Conservation (phyloP, 768 basidiomycete species). For the Multifurca ochricompacta region DNA sequence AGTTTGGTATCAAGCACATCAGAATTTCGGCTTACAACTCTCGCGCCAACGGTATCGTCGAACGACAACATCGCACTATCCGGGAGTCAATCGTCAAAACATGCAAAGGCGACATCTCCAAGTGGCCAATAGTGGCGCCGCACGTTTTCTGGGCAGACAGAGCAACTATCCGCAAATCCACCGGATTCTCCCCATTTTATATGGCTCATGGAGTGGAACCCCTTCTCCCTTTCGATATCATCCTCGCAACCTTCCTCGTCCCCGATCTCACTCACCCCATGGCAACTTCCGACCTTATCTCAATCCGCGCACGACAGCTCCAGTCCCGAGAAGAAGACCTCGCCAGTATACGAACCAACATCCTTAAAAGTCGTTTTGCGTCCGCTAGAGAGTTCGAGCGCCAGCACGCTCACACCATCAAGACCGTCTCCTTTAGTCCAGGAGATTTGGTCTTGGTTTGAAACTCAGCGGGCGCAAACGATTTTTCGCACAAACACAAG, state of each 20-base stretch:
- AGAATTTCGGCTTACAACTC: no score
- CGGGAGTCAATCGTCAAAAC: constrained; percentile 29
- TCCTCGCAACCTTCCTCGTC: no score
- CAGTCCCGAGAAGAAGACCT: constrained; percentile 14
- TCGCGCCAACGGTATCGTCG: constrained; percentile 32
- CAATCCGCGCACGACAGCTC: constrained; percentile 5
- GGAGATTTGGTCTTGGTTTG: no score
- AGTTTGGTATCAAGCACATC: constrained; percentile 34
- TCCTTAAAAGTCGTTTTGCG: no score
- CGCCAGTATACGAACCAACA: not conserved
- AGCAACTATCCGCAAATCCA: constrained; percentile 25
- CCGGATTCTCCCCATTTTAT: constrained; percentile 30
- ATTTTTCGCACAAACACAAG: constrained; percentile 26
- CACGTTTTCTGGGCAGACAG: constrained; percentile 33
- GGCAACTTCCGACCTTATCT: constrained; percentile 14
- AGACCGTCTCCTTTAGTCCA: no score
- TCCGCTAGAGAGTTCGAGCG: no score
- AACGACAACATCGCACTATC: constrained; percentile 24
- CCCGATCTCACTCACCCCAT: no score
- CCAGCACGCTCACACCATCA: no score
- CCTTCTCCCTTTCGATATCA: constrained; percentile 19
- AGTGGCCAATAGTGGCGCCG: constrained; percentile 28
- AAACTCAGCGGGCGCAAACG: no score
- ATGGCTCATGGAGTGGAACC: constrained; percentile 19
- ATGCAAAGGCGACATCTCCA: constrained; percentile 24